Percentiles rank a stretch among this genome's conserved stretches.
Evolutionary conservation across 805 yeast species (phyloP).

Genomic region (Torulaspora gathmanii): DNA sequence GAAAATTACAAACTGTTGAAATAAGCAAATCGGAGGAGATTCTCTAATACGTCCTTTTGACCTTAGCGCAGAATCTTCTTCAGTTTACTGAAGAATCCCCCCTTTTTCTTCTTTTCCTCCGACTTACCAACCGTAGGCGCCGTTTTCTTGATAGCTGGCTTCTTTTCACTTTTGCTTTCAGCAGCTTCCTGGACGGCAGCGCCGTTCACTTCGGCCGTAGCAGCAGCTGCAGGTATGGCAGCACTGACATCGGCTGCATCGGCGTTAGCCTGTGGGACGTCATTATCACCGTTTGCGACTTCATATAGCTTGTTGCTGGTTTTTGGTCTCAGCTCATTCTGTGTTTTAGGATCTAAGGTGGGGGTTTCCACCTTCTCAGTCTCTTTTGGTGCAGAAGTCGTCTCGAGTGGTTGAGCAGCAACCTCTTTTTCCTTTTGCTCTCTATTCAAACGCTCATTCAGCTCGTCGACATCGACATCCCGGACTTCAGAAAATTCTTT

Average conservation of each 20-base stretch:
- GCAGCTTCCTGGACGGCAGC: conserved; percentile 5
- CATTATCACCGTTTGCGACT: conserved; percentile 33
- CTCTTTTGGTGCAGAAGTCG: conserved; percentile 8
- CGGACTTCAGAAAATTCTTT: conserved; percentile 57
- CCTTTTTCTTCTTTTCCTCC: conserved; percentile 17
- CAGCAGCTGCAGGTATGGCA: conserved; percentile 7
- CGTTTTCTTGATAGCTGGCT: conserved; percentile 5
- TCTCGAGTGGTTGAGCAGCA: not conserved
- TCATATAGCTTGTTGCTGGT: conserved; percentile 13
- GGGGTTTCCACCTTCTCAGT: conserved; percentile 7
- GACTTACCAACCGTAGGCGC: conserved; percentile 6
- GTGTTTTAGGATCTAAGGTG: conserved; percentile 19
- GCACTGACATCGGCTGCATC: conserved; percentile 6
- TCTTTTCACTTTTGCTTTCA: conserved; percentile 3
- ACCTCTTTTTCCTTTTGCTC: conserved; percentile 14
- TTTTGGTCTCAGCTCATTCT: conserved; percentile 25
- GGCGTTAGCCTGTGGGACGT: conserved; percentile 14
- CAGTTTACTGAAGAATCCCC: conserved; percentile 16
- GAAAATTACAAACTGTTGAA: not conserved
- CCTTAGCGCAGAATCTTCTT: conserved; percentile 13
- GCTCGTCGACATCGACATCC: conserved; percentile 53
- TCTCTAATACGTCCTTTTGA: too few relatives aligned
- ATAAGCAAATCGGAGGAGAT: not conserved
- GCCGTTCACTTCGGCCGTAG: conserved; percentile 1
- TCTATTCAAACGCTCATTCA: conserved; percentile 44